These are phyloP conservation scores for Dictyostelium citrinum DNA, from an alignment of 78 protist species.

Conservation along the genomic window DNA sequence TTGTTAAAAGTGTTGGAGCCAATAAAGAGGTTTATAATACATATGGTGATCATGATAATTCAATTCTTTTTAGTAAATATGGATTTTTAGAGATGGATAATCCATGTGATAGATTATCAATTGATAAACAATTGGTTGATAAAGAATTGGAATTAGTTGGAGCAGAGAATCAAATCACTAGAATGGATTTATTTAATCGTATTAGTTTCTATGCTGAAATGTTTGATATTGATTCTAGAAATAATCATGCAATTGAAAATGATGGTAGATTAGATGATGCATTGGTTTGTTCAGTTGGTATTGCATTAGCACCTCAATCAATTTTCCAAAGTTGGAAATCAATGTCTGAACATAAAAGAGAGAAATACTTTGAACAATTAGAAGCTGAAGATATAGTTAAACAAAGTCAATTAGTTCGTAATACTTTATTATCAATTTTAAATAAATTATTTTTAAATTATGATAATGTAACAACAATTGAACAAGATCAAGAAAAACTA, in stretches of 20 bases:
- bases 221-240: slow-evolving; percentile 48
- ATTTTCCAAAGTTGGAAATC: not conserved
- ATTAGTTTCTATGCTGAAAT: slow-evolving; percentile 23
- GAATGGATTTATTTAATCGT: not conserved
- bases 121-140: slow-evolving; percentile 13
- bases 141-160: not conserved
- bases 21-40: slow-evolving; percentile 62
- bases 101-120: slow-evolving; percentile 42
- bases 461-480: not conserved
- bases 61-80: slow-evolving; percentile 44
- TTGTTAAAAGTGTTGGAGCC: not conserved
- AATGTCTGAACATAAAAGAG: not conserved
- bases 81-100: slow-evolving; percentile 74
- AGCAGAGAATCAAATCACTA: not conserved
- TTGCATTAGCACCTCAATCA: not conserved
- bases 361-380: slow-evolving; percentile 30
- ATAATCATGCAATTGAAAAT: slow-evolving; percentile 15
- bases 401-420: not conserved
- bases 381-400: slow-evolving; percentile 29
- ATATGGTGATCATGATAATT: slow-evolving; percentile 63
- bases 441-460: not conserved
- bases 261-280: slow-evolving; percentile 52
- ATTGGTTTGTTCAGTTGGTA: slow-evolving; percentile 6
- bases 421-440: not conserved
- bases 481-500: slow-evolving; percentile 2